Conservation (phyloP, 495 filamentous ascomycete species). For the Hypoxylon lenormandii region DNA sequence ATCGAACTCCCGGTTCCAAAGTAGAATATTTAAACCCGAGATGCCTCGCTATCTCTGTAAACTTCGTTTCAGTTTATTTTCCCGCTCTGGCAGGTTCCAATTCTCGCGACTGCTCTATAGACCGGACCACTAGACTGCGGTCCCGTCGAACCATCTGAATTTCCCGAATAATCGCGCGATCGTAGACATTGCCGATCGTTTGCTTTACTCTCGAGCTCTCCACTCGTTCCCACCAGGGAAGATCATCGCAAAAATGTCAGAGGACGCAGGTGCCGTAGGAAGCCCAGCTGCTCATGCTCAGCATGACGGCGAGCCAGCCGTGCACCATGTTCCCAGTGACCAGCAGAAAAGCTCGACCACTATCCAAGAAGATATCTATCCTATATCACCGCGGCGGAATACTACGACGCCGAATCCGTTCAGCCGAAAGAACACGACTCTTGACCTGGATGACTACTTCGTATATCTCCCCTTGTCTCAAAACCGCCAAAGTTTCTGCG, state of each 20-base stretch:
- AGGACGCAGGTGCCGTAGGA: constrained; percentile 41
- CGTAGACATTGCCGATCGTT: constrained; percentile 27
- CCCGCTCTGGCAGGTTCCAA: constrained; percentile 30
- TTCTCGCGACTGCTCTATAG: constrained; percentile 12
- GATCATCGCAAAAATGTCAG: constrained; percentile 43
- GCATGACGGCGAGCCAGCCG: constrained; percentile 21
- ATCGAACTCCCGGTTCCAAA: constrained; percentile 4
- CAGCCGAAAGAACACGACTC: constrained; percentile 58
- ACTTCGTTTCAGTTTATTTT: constrained; percentile 8
- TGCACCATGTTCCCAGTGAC: constrained; percentile 17
- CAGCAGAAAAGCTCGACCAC: constrained; percentile 32
- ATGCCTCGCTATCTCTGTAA: constrained; percentile 12
- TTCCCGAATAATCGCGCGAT: constrained; percentile 21
- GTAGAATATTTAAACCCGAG: constrained; percentile 29
- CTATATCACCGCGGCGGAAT: constrained; percentile 48
- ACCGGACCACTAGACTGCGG: not conserved
- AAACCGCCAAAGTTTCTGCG: not conserved
- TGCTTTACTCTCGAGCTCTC: constrained; percentile 23
- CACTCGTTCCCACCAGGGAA: constrained; percentile 23
- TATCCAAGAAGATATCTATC: constrained; percentile 45
- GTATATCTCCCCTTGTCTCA: constrained; percentile 50
- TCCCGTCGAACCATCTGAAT: constrained; percentile 14
- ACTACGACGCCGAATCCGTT: constrained; percentile 59
- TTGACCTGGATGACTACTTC: constrained; percentile 68
- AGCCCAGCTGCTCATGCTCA: constrained; percentile 10